These are phyloP conservation scores for Acaromyces ingoldii DNA, from an alignment of 1,284 basidiomycete species.

Conservation along the genomic window DNA sequence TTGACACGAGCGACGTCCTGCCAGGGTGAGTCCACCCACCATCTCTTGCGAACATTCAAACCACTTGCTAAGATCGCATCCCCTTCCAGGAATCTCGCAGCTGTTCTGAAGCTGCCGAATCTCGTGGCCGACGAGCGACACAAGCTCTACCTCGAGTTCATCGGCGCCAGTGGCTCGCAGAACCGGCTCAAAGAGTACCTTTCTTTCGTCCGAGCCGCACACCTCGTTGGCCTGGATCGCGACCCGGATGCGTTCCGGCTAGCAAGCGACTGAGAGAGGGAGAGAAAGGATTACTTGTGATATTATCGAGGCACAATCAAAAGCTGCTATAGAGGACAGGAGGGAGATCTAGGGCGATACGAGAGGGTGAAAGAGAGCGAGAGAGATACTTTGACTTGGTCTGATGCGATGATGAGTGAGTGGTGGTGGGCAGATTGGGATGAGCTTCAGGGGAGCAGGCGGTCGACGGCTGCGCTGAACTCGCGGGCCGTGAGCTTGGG, in stretches of 20 bases:
- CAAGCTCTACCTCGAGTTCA: constrained; percentile 80
- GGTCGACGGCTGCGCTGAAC: no score
- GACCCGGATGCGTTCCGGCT: not conserved
- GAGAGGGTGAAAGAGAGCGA: not conserved
- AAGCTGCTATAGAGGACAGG: not conserved
- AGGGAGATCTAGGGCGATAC: not conserved
- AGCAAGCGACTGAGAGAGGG: not conserved
- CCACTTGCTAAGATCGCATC: not conserved
- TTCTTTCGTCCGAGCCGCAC: constrained; percentile 36
- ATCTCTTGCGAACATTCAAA: not conserved
- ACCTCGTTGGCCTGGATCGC: constrained; percentile 6
- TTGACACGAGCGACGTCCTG: constrained; percentile 63
- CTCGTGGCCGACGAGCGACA: constrained; percentile 83
- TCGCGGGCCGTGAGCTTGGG: not conserved
- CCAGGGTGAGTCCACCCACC: constrained; percentile 60
- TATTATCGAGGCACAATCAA: not conserved
- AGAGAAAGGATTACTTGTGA: not conserved
- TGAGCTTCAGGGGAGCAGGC: no score
- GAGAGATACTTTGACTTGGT: no score
- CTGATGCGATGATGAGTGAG: no score
- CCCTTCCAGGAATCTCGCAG: constrained; percentile 67
- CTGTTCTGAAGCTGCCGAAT: constrained; percentile 70
- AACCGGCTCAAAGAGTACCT: constrained; percentile 42
- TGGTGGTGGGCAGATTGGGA: no score
- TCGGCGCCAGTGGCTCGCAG: constrained; percentile 55